Conservation (phyloP, 2,329 filamentous ascomycete species). For the Diaporthe destruens region DNA sequence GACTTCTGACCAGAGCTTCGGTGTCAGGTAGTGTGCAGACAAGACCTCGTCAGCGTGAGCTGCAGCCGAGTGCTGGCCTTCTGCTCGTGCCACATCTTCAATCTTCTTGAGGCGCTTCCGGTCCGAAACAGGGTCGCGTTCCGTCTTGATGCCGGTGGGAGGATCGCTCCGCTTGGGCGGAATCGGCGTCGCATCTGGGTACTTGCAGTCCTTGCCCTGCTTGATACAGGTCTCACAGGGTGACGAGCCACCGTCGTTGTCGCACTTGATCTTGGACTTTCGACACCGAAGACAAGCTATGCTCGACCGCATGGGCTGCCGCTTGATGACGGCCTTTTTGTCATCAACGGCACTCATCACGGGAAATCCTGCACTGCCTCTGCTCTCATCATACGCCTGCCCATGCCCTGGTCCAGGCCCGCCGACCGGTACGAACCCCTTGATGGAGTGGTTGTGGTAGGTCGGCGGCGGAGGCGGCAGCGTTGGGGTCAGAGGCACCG, state of each 20-base stretch:
- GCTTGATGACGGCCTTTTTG: slow-evolving; percentile 59
- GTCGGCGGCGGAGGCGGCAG: slow-evolving; percentile 46
- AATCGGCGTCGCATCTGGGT: slow-evolving; percentile 66
- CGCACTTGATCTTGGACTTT: slow-evolving; percentile 88
- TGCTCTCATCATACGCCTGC: slow-evolving; percentile 47
- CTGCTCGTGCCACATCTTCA: slow-evolving; percentile 57
- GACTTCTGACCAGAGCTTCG: slow-evolving; percentile 75
- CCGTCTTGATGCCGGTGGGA: slow-evolving; percentile 53
- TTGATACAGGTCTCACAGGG: slow-evolving; percentile 82
- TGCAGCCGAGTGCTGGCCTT: slow-evolving; percentile 52
- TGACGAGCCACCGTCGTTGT: slow-evolving; percentile 79
- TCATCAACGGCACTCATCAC: slow-evolving; percentile 54
- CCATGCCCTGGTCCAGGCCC: slow-evolving; percentile 30
- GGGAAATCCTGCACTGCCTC: slow-evolving; percentile 41
- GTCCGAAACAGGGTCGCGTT: slow-evolving; percentile 60
- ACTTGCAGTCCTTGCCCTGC: slow-evolving; percentile 78
- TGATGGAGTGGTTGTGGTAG: slow-evolving; percentile 41
- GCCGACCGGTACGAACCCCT: slow-evolving; percentile 38
- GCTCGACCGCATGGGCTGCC: slow-evolving; percentile 76
- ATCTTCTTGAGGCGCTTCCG: slow-evolving; percentile 62
- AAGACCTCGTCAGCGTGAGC: slow-evolving; percentile 69
- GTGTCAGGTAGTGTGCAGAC: slow-evolving; percentile 71
- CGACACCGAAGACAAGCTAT: slow-evolving; percentile 84
- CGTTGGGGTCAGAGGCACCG: slow-evolving; percentile 47
- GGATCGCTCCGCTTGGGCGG: slow-evolving; percentile 54